Evolutionary conservation across 495 filamentous ascomycete species (phyloP), one percentile per base, ranked within the genome.

Genomic region (Glutinoglossum americanum): DNA sequence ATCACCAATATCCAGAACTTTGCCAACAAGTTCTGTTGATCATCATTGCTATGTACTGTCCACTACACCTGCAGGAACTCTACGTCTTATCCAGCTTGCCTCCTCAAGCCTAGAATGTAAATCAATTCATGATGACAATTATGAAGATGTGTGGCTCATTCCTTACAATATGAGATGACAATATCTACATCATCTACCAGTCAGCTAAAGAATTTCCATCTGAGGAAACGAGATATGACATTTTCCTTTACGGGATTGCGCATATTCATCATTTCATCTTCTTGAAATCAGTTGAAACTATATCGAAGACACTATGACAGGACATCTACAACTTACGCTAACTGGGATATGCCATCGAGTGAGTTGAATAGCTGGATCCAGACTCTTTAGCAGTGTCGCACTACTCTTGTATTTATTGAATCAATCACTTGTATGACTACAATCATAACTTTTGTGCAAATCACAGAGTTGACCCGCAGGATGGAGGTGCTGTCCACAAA

Each of bases 361-460:
- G 57, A 47, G 55, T 65, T 28, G 47, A 60, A 60, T 33, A 41
- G 33, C 61, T 54, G 9, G 57, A 66, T 39, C 55, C 61, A 57
- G 68, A 69, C 56, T 67, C 68, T 7, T 11, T 41, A 41, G 37
- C 37, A 4, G 37, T 11, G 15, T 2, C 37, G 15, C 37, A 11
- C 5, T 41, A 41, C 37, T 41, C 37, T 4, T 41, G 37, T 41
- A 11, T 41, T 4, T 41, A 41, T 41, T 41, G 37, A 11, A 17
- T 41, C 15, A 4, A 41, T 11, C 37, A 41, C 15, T 11, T 41
- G 37, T 41, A 11, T 11, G 6, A 41, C 2, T 41, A 11, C 15
- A 17, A 11, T 41, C 15, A 11, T 41, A 17, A 11, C 15, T 15
- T 17, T 17, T 7, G 37, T 17, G 37, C 5, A 41, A 11, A 41